Evolutionary conservation across 2,329 filamentous ascomycete genomes (phyloP), one percentile per base, ranked within the genome.

Genomic region (Phialophora macrospora): DNA sequence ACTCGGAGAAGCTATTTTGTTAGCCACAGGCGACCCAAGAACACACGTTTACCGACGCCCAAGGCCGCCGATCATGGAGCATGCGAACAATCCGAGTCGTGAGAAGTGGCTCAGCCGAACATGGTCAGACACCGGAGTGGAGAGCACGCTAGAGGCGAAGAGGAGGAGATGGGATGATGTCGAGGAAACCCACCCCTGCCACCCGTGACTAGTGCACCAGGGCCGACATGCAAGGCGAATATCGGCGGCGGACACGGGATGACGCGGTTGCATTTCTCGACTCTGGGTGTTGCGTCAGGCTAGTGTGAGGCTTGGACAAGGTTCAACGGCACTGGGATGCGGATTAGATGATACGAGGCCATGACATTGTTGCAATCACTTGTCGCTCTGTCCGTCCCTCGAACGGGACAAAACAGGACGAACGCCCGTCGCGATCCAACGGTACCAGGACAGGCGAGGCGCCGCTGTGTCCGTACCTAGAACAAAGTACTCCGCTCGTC

Each of bases 241-340:
- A 26, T 41, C 34, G 54, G 30, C 30, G 54, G 55, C 38, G 24
- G 58, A 28, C 58, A 60, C 58, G 58, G 58, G 58, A 60, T 60
- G 58, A 60, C 48, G 58, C 58, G 58, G 58, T 60, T 51, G 30
- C 58, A 28, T 60, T 60, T 48, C 56, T 59, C 26, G 24, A 60
- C 54, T 26, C 41, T 24, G 30, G 38, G 46, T 24, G 8, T 34
- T 28, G 30, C 20, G 46, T 34, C 46, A 52, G 24, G n/a, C 22
- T 46, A 28, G 56, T 20, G 24, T 41, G 7, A 60, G 38, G 55
- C 28, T 55, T 55, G 51, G 24, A 30, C 28, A 38, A 4, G 57
- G 38, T 41, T 41, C 38, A 41, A 41, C 38, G 38, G 38, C 38
- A 41, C 38, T 14, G 30, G 30, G 30, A 30, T 30, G 30, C 8